These are phyloP conservation scores for Coemansia furcata DNA, from an alignment of 192 early-diverging fungal species.

Conservation along the genomic window DNA sequence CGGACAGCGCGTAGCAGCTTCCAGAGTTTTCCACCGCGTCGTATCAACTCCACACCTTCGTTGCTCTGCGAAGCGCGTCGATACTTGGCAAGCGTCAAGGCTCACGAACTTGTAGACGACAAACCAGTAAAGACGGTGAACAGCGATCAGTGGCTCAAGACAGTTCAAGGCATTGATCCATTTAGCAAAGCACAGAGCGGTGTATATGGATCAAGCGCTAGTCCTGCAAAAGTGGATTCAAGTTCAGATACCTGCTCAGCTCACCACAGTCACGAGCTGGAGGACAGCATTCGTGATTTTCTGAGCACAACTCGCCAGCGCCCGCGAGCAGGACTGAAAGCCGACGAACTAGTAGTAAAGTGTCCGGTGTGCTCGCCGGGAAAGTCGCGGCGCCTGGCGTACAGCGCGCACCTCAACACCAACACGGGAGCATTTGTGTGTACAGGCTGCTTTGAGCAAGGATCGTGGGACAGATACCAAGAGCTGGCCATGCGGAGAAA, in stretches of 20 bases:
- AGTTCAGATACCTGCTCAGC: not conserved
- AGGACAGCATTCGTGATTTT: constrained; percentile 43
- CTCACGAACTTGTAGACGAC: not conserved
- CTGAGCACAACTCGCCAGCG: constrained; percentile 42
- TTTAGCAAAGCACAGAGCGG: not conserved
- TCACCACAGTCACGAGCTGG: constrained; percentile 7
- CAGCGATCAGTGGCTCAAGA: constrained; percentile 7
- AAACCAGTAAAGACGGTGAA: not conserved
- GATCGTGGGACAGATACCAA: constrained; percentile 59
- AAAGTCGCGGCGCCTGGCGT: constrained; percentile 53
- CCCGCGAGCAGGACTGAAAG: constrained; percentile 48
- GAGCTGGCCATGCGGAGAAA: constrained; percentile 40
- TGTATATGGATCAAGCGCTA: not conserved
- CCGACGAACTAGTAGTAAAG: constrained; percentile 53
- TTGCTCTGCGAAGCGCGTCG: constrained; percentile 1
- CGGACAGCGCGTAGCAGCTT: not conserved
- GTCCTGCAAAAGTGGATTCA: not conserved
- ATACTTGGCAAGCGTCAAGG: not conserved
- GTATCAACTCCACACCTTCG: not conserved
- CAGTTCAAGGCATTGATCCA: not conserved
- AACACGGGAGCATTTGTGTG: constrained; percentile 58
- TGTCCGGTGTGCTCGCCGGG: constrained; percentile 53
- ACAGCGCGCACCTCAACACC: constrained; percentile 55
- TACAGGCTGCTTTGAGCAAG: constrained; percentile 56
- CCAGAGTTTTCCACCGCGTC: not conserved